Percentiles rank a stretch among this genome's conserved stretches.
These are phyloP conservation scores for Lentinula novae-zelandiae DNA, from an alignment of 1,284 basidiomycete species.

Conservation along the genomic window DNA sequence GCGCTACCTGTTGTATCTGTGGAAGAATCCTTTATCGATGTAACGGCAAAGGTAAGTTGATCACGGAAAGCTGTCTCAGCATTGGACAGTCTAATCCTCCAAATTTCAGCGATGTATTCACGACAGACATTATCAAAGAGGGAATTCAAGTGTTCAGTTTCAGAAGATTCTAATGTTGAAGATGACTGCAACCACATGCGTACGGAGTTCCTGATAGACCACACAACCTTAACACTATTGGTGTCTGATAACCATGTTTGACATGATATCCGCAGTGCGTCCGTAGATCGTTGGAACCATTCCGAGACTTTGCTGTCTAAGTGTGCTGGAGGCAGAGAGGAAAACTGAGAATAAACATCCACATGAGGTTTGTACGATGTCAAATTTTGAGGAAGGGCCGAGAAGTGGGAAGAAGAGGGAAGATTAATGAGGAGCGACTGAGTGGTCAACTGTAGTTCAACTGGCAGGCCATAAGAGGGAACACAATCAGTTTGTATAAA, in stretches of 20 bases:
- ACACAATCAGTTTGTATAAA: constrained; percentile 52
- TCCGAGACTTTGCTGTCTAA: constrained; percentile 44
- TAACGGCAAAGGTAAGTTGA: constrained; percentile 31
- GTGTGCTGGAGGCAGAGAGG: constrained; percentile 39
- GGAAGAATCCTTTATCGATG: constrained; percentile 25
- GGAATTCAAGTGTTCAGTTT: constrained; percentile 36
- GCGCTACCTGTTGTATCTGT: constrained; percentile 29
- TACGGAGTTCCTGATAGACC: constrained; percentile 54
- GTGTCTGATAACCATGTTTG: constrained; percentile 57
- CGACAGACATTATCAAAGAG: constrained; percentile 50
- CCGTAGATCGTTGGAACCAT: constrained; percentile 59
- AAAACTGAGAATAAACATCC: constrained; percentile 54
- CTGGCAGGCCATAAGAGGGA: constrained; percentile 33
- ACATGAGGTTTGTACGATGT: constrained; percentile 72
- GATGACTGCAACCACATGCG: constrained; percentile 40
- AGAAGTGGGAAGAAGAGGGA: constrained; percentile 70
- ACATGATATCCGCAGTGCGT: constrained; percentile 40
- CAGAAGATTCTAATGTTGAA: constrained; percentile 39
- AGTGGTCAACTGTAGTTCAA: constrained; percentile 60
- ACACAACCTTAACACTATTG: constrained; percentile 56
- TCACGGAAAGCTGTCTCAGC: constrained; percentile 44
- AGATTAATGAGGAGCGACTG: constrained; percentile 56
- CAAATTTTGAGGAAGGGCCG: constrained; percentile 60
- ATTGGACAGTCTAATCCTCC: constrained; percentile 43
- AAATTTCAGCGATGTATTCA: constrained; percentile 50